Base-by-base conservation (phyloP, 805 yeast genomes). In the Saccharomycopsis sp. region DNA sequence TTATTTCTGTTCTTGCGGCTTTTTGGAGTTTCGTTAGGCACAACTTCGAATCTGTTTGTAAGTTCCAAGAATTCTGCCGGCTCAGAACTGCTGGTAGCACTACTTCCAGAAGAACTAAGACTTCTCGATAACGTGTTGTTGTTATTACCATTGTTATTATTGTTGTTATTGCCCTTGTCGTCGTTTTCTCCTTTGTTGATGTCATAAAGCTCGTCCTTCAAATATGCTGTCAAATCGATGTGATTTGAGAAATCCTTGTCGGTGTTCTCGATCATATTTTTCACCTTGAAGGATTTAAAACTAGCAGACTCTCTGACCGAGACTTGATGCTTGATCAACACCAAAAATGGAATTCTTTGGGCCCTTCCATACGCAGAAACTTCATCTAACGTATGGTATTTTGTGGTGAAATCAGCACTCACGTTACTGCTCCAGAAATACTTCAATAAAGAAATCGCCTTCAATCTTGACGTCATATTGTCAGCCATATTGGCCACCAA, bases 21-120 rank as follows among this genome's bases (percentile, higher is more conserved):
- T 69, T 87, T 81, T 2, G 89, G 89, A 1, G 94, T 92, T 65
- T 88, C 89, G 65, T 89, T 89, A 1, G 89, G 81, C 1, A 93
- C 86, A 55, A 34, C 66, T 60, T 41, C 56, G 51, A 35, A 60
- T 29, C 3, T 56, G 56, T 52, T 54, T 23, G 22, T 56, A 29
- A 53, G 23, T 51, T 53, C 56, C n/a, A 14, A 14, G 14, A 49
- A 49, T 8, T 49, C 52, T 17, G 20, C 23, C 5, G 23, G 23
- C 23, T 44, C 50, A 19, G 62, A 62, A 41, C 58, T 58, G 54
- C 70, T 67, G 44, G 69, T 64, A 34, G 68, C 69, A 2, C 66
- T 64, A 5, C 58, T 56, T 17, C 70, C 73, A 55, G 68, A 70
- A 69, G 69, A 68, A 34, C 57, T 34, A 7, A 55, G 62, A n/a